Conservation (phyloP, 2,329 filamentous ascomycete species). For the Alternaria panax region DNA sequence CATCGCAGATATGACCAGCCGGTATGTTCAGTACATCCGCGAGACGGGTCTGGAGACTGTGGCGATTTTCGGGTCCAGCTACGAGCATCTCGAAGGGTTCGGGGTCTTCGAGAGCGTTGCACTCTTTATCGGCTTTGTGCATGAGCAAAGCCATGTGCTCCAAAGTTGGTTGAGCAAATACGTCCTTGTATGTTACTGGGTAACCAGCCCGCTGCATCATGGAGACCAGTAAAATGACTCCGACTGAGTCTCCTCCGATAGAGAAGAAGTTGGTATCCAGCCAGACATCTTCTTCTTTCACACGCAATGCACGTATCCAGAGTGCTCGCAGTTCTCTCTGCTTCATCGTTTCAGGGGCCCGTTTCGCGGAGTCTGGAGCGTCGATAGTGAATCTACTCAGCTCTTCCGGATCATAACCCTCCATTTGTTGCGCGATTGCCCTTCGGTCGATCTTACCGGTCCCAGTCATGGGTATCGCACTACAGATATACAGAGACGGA, state of each 20-base stretch:
- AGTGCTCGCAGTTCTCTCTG: neutral
- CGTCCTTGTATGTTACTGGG: neutral
- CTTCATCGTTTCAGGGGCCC: neutral
- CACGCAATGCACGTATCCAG: neutral
- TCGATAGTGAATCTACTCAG: neutral
- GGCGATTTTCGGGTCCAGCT: neutral
- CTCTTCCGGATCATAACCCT: neutral
- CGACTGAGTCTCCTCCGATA: neutral
- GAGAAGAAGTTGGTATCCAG: neutral
- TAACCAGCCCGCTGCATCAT: neutral
- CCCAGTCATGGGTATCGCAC: neutral
- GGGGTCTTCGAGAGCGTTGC: neutral
- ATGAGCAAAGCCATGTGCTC: neutral
- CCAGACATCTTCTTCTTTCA: neutral
- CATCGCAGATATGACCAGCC: neutral
- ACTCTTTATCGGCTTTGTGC: neutral
- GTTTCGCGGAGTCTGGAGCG: neutral
- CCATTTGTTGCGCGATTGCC: neutral
- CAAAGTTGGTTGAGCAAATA: neutral
- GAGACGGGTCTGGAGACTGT: neutral
- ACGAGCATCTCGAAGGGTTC: neutral
- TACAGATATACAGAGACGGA: neutral
- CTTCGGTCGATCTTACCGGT: neutral
- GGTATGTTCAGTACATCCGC: neutral
- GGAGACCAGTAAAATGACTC: neutral